Conservation (phyloP, 2,329 filamentous ascomycete species). For the Colletotrichum sp. region DNA sequence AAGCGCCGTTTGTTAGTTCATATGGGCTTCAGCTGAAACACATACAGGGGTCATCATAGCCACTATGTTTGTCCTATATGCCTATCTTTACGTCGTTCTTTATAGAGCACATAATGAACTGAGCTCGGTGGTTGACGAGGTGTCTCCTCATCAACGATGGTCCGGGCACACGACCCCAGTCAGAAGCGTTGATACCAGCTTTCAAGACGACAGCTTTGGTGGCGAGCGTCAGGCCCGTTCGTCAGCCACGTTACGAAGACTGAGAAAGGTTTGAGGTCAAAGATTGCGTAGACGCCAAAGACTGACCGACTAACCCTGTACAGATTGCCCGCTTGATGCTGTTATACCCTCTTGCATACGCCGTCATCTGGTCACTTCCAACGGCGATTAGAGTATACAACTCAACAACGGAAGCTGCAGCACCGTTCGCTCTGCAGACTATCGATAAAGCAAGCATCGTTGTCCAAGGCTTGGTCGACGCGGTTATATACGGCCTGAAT, state of each 20-base stretch:
- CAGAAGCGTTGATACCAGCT: background rate
- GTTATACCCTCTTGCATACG: slow-evolving; percentile 45
- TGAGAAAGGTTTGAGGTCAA: slow-evolving; percentile 24
- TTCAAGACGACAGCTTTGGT: background rate
- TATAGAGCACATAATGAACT: slow-evolving; percentile 39
- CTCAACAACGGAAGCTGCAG: slow-evolving; percentile 32
- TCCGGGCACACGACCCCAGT: background rate
- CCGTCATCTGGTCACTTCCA: slow-evolving; percentile 45
- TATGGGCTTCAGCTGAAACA: background rate
- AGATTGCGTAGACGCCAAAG: background rate
- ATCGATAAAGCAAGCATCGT: slow-evolving; percentile 45
- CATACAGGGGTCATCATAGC: slow-evolving; percentile 38
- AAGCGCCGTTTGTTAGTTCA: background rate
- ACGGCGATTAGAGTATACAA: slow-evolving; percentile 46
- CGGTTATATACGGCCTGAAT: slow-evolving; percentile 41
- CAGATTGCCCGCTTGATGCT: slow-evolving; percentile 46
- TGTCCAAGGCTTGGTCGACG: slow-evolving; percentile 43
- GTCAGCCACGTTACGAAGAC: slow-evolving; percentile 12
- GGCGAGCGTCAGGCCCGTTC: background rate
- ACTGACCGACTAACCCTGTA: background rate
- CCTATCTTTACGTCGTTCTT: slow-evolving; percentile 41
- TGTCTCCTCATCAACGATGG: background rate
- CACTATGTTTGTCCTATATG: slow-evolving; percentile 40
- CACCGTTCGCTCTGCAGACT: slow-evolving; percentile 39
- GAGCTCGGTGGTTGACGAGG: slow-evolving; percentile 33